Evolutionary conservation across 78 protist species (phyloP), one percentile per base, ranked within the genome.

Genomic region (Dictyostelium capitatum): DNA sequence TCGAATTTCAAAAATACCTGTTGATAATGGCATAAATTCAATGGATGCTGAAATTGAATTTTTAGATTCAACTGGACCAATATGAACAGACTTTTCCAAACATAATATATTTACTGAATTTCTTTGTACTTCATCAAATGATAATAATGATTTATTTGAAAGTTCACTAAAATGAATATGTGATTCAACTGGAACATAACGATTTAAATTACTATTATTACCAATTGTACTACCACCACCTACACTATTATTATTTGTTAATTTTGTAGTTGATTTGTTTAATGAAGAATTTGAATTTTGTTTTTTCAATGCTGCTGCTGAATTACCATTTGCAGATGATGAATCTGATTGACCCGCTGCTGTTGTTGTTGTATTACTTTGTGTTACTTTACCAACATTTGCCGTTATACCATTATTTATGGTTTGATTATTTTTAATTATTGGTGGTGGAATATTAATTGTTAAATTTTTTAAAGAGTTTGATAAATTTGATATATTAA

Each of bases 161-260:
- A 87, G 79, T 50, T 87, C 93, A 65, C 72, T 77, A 50, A 87
- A 87, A 51, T 87, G 93, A 19, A 87, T 87, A 65, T 77, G 78
- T 59, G 93, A 65, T 56, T 65, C 93, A 19, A 50, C 73, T 47
- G 93, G 93, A 11, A 87, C 50, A 62, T 87, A 87, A 30, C 67
- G 79, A 7, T 30, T 73, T n/a, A 37, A 46, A 32, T 67, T 65
- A 20, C 77, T 23, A 56, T 20, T 79, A 67, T 32, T 67, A 64
- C 3, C 28, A 28, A 12, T 23, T 10, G 8, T 62, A 17, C 15
- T 54, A 23, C 23, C 23, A 59, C 23, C n/a, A n/a, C n/a, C n/a
- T n/a, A n/a, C n/a, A n/a, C n/a, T n/a, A n/a, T n/a, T 59, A 56
- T 25, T 56, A n/a, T 59, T 62, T 6, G 10, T 67, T 32, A 32